Evolutionary conservation across 257 asterid genomes (phyloP), one percentile per base, ranked within the genome.

Genomic region (Agastache rugosa): DNA sequence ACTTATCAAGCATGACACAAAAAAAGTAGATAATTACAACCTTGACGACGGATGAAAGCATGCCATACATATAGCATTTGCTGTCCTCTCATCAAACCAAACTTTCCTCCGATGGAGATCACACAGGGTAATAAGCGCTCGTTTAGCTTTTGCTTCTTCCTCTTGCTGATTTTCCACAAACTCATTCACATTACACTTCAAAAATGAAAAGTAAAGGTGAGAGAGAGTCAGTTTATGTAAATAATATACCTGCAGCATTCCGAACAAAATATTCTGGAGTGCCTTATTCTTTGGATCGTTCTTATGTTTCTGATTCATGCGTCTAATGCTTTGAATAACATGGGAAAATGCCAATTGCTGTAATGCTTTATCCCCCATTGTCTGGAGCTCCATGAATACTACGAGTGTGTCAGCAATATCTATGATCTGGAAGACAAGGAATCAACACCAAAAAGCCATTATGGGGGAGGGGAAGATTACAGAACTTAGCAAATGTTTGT

Each of bases 381-480:
- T 87, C 85, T 92, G 99, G 25, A 95, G 96, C 87, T 89, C 98
- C 97, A 95, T 84, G 85, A 92, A 92, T 74, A 95, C 80, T 48
- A 58, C 85, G 69, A 95, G 94, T 12, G 92, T 85, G 59, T 89
- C 91, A 50, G 63, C 81, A 48, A 86, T 81, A 82, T 87, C 91
- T 82, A 95, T 87, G 56, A 86, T 83, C 99, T 90, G 42, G 4
- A 67, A 41, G 5, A 67, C 67, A 74, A 72, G 15, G 58, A 63
- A 80, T 59, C 31, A 63, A 53, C 63, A 17, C 60, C 77, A 78
- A 44, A 44, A 19, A 12, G 11, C 15, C 60, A 77, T 44, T 23
- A 61, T 29, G 12, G 5, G 48, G 51, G n/a, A n/a, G 65, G 39
- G 66, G 25, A 71, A 14, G 31, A 67, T 68, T 54, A 63, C 6